Percentiles rank a stretch among this genome's conserved stretches.
Evolutionary conservation across 2,329 filamentous ascomycete genomes (phyloP).

Genomic region (Alternaria hordeiaustralica): DNA sequence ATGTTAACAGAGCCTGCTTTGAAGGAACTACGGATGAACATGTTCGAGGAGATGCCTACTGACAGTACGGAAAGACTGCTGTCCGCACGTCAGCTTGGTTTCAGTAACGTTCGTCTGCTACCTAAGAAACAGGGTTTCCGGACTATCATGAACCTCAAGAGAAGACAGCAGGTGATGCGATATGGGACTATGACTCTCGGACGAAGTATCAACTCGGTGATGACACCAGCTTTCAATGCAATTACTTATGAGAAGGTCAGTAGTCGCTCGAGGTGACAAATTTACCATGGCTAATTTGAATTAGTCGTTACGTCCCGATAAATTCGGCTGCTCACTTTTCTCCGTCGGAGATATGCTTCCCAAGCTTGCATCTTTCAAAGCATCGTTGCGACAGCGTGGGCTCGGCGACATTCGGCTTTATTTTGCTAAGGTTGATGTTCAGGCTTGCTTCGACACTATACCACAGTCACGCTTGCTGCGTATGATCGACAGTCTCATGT

Average conservation of each 20-base stretch:
- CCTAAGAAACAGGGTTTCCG: conserved; percentile 80
- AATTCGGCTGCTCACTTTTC: conserved; percentile 80
- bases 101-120: conserved; percentile 78
- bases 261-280: not conserved
- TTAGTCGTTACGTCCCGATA: conserved; percentile 54
- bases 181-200: conserved; percentile 64
- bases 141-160: conserved; percentile 85
- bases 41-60: conserved; percentile 78
- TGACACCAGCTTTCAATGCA: conserved; percentile 76
- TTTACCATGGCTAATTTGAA: conserved; percentile 8
- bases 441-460: conserved; percentile 93
- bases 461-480: conserved; percentile 77
- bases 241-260: conserved; percentile 78
- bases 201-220: conserved; percentile 71
- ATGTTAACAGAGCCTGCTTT: conserved; percentile 76
- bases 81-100: conserved; percentile 70
- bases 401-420: conserved; percentile 63
- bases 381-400: conserved; percentile 49
- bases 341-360: conserved; percentile 81
- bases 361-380: conserved; percentile 73
- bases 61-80: conserved; percentile 65
- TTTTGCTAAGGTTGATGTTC: conserved; percentile 92
- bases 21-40: conserved; percentile 67
- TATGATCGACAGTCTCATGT: conserved; percentile 66
- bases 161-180: conserved; percentile 62